These are phyloP conservation scores for Sporothrix euskadiensis DNA, from an alignment of 2,329 filamentous ascomycete genomes.

Conservation along the genomic window DNA sequence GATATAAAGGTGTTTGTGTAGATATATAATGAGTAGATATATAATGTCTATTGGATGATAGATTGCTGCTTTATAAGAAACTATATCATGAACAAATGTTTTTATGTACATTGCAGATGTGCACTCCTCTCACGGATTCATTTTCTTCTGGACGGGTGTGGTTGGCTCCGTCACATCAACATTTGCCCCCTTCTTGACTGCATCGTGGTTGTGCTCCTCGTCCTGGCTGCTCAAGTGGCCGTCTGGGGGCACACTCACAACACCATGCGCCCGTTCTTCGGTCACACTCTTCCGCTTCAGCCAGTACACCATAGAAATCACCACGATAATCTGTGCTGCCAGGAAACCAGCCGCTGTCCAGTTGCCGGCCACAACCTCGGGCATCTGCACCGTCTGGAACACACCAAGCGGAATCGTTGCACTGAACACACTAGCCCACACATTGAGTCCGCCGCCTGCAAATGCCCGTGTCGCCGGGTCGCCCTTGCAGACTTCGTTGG, in stretches of 20 bases:
- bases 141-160: not conserved
- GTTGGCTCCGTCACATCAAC: not conserved
- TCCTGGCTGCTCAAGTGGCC: not conserved
- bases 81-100: too few species aligned
- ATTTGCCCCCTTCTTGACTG: not conserved
- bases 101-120: too few species aligned
- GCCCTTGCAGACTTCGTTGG: constrained; percentile 17
- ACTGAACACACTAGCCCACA: not conserved
- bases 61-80: too few species aligned
- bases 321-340: not conserved
- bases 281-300: not conserved
- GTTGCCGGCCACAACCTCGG: not conserved
- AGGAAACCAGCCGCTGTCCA: constrained; percentile 1
- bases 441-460: constrained; percentile 11
- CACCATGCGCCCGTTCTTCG: not conserved
- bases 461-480: constrained; percentile 16
- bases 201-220: not conserved
- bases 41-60: too few species aligned
- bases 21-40: too few species aligned
- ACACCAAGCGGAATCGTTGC: constrained; percentile 5
- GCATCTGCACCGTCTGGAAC: constrained; percentile 16
- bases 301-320: not conserved
- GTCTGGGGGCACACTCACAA: not conserved
- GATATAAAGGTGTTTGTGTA: too few species aligned
- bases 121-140: not conserved